Percentiles rank a stretch among this genome's conserved stretches.
These are phyloP conservation scores for Ulvella scutata DNA, from an alignment of 139 green algal genomes.

Conservation along the genomic window DNA sequence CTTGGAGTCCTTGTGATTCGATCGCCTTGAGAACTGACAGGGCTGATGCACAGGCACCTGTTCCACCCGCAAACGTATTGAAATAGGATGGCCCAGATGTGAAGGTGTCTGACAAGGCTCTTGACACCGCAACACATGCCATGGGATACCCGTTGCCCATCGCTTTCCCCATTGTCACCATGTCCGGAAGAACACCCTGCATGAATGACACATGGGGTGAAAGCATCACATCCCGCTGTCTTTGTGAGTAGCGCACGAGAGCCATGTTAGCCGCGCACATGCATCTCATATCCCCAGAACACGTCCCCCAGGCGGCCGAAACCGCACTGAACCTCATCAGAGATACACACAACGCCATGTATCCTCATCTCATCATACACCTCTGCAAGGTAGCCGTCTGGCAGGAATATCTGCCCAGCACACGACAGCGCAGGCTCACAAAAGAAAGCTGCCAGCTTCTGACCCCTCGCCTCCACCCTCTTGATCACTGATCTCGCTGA, in stretches of 20 bases:
- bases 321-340: slow-evolving; percentile 60
- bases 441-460: slow-evolving; percentile 32
- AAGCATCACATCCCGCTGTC: neutral
- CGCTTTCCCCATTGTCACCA: slow-evolving; percentile 52
- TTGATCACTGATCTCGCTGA: slow-evolving; percentile 28
- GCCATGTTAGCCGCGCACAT: neutral
- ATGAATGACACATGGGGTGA: neutral
- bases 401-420: slow-evolving; percentile 12
- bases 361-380: slow-evolving; percentile 36
- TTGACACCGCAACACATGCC: slow-evolving; percentile 27
- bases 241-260: neutral
- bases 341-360: slow-evolving; percentile 35
- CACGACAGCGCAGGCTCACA: slow-evolving; percentile 45
- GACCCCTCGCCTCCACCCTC: slow-evolving; percentile 25
- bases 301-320: slow-evolving; percentile 38
- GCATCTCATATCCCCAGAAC: slow-evolving; percentile 51
- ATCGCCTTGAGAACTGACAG: slow-evolving; percentile 28
- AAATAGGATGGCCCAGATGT: slow-evolving; percentile 52
- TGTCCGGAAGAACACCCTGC: slow-evolving; percentile 43
- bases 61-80: slow-evolving; percentile 36
- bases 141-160: slow-evolving; percentile 65
- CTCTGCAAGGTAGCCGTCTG: slow-evolving; percentile 21
- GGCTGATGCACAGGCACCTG: slow-evolving; percentile 14
- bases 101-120: slow-evolving; percentile 25
- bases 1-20: slow-evolving; percentile 25